Percentiles rank a stretch among this genome's conserved stretches.
phyloP scores from a whole-genome alignment of 306 rosid species.

The Vigna trinervia region DNA sequence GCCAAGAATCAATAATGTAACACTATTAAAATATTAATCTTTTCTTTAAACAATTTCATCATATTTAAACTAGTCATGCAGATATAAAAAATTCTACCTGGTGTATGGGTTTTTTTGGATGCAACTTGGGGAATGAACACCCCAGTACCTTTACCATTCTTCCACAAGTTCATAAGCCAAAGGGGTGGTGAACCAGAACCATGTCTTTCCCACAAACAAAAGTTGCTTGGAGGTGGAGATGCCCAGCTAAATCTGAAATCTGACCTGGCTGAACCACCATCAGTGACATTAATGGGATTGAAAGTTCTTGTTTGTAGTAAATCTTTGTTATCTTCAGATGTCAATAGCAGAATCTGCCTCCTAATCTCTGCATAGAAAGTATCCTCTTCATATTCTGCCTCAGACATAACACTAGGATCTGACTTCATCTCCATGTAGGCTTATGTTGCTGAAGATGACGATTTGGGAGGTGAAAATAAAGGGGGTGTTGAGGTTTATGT shows the following conservation, averaged over 20 bases:
- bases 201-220: conserved; percentile 50
- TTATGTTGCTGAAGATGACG: background rate
- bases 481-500: conserved; percentile 30
- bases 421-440: conserved; percentile 43
- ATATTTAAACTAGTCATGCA: background rate
- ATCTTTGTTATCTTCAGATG: conserved; percentile 60
- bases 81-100: conserved; percentile 44
- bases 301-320: conserved; percentile 39
- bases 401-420: conserved; percentile 40
- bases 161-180: conserved; percentile 61
- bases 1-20: conserved; percentile 30
- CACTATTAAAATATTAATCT: background rate
- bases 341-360: conserved; percentile 68
- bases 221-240: conserved; percentile 13
- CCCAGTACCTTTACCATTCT: conserved; percentile 70
- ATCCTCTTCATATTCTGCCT: conserved; percentile 60
- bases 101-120: conserved; percentile 46
- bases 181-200: conserved; percentile 45
- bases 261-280: conserved; percentile 17
- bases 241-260: background rate
- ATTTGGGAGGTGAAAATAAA: conserved; percentile 23
- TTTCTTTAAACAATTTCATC: background rate
- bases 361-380: conserved; percentile 68
- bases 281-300: conserved; percentile 1
- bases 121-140: conserved; percentile 74